Base-by-base conservation (phyloP, 768 basidiomycete genomes). In the Russula lepida region DNA sequence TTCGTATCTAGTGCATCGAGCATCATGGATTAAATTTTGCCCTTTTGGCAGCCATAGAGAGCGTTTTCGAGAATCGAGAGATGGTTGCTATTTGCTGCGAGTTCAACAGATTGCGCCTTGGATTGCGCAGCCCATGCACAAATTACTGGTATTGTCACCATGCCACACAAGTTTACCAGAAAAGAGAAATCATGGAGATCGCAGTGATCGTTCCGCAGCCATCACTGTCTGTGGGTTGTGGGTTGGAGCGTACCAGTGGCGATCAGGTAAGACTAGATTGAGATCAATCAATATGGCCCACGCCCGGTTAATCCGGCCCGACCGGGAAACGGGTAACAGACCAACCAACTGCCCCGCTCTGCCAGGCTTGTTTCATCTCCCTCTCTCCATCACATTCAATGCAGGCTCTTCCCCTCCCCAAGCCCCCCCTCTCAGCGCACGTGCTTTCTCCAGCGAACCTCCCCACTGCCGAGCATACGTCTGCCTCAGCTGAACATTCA, bases 341-440 rank as follows among this genome's bases (percentile, higher is more conserved):
- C 49, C 30, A 55, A 61, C 60, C 6, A 15, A 32, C 33, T 28
- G 44, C 9, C 49, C 27, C 2, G n/a, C 19, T 25, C 43, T 57
- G 33, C 23, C 27, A 44, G 60, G 57, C 56, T 39, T n/a, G 58
- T 19, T 33, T 33, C 51, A 44, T 54, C 50, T 57, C 28, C 37
- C 50, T 39, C 49, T 39, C 49, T 49, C 55, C 56, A 57, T 57
- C 50, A 57, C 54, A 35, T 13, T 35, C 57, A 23, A 63, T 63
- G 62, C 62, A 63, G 30, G 57, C 62, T 8, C 62, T 58, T 32
- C 52, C 62, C 52, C 56, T 43, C 46, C 56, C 56, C 13, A 58
- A 62, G 30, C 61, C 61, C 25, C 39, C 55, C 28, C 55, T 62
- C 60, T 50, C 56, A 8, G 56, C 39, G 5, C 50, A 56, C 43